Conservation (phyloP, 2,329 filamentous ascomycete genomes). For the Mollisia scopiformis region DNA sequence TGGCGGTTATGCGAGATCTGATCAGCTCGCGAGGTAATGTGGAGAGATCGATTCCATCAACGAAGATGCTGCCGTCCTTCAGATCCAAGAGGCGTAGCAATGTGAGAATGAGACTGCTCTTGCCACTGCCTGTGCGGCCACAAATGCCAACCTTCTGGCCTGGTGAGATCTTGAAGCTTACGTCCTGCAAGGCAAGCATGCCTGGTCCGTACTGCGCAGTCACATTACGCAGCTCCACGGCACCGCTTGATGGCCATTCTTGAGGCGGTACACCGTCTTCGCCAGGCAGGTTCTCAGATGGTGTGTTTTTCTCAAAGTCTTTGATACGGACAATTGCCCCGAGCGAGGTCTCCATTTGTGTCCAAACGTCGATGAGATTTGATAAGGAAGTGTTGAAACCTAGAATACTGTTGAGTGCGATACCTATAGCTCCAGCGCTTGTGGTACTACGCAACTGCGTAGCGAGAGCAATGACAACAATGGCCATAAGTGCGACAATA, state of each 20-base stretch:
- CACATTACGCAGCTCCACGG: conserved; percentile 37
- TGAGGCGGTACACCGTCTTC: conserved; percentile 14
- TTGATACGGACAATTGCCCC: conserved; percentile 59
- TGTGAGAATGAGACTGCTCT: conserved; percentile 47
- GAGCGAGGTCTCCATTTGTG: conserved; percentile 58
- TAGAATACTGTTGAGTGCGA: conserved; percentile 32
- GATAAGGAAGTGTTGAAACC: conserved; percentile 24
- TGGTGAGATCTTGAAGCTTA: conserved; percentile 48
- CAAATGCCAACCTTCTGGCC: conserved; percentile 55
- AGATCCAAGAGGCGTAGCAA: conserved; percentile 52
- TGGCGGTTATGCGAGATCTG: conserved; percentile 42
- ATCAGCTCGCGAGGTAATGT: conserved; percentile 37
- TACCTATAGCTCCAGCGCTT: conserved; percentile 25
- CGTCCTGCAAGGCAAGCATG: conserved; percentile 18
- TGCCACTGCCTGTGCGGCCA: conserved; percentile 54
- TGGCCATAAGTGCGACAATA: conserved; percentile 9
- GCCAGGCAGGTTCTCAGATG: conserved; percentile 36
- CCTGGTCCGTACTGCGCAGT: conserved; percentile 34
- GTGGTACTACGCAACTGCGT: conserved; percentile 14
- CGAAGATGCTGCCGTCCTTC: conserved; percentile 41
- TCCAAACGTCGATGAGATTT: conserved; percentile 50
- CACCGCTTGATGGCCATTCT: conserved; percentile 40
- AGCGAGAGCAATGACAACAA: conserved; percentile 23
- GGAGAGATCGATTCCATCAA: conserved; percentile 48
- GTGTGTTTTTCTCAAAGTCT: conserved; percentile 48